Conservation (phyloP, 352 stramenopile species). For the Phytophthora rubi region DNA sequence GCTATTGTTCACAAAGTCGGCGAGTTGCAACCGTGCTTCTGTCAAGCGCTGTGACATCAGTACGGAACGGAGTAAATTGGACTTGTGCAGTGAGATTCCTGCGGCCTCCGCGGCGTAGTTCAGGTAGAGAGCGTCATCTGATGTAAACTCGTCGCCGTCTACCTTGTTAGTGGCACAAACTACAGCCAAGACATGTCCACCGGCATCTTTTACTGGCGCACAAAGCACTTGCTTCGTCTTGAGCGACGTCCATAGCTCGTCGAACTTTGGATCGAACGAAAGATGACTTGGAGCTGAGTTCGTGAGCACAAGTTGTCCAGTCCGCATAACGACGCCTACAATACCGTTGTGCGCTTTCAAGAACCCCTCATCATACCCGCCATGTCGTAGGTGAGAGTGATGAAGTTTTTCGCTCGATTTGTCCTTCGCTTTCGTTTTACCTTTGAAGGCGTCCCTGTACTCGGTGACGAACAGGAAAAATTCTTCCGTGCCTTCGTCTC, state of each 20-base stretch:
- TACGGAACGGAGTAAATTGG: slow-evolving; percentile 64
- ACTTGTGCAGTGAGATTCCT: slow-evolving; percentile 78
- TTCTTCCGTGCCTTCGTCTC: slow-evolving; percentile 67
- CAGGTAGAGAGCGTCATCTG: slow-evolving; percentile 74
- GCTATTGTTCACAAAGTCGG: slow-evolving; percentile 62
- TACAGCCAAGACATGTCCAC: slow-evolving; percentile 61
- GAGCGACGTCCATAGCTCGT: slow-evolving; percentile 56
- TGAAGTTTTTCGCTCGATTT: slow-evolving; percentile 9
- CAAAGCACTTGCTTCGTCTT: slow-evolving; percentile 67
- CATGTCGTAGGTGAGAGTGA: slow-evolving; percentile 24
- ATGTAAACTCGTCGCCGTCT: slow-evolving; percentile 67
- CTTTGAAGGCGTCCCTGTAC: slow-evolving; percentile 15
- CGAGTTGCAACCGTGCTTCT: slow-evolving; percentile 65
- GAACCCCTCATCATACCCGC: slow-evolving; percentile 55
- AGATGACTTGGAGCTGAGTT: slow-evolving; percentile 63
- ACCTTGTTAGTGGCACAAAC: slow-evolving; percentile 78
- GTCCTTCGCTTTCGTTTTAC: slow-evolving; percentile 15
- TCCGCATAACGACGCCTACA: slow-evolving; percentile 67
- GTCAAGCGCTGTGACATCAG: slow-evolving; percentile 72
- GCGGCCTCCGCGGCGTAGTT: slow-evolving; percentile 77
- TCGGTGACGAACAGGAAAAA: slow-evolving; percentile 59
- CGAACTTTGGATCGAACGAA: slow-evolving; percentile 67
- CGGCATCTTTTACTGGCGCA: slow-evolving; percentile 60
- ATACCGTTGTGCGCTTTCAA: slow-evolving; percentile 78
- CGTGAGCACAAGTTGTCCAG: slow-evolving; percentile 65